A percentile compares a stretch with the other conserved stretches of the same genome.
Conservation (phyloP, 768 basidiomycete species). For the Phylloporus sp. region DNA sequence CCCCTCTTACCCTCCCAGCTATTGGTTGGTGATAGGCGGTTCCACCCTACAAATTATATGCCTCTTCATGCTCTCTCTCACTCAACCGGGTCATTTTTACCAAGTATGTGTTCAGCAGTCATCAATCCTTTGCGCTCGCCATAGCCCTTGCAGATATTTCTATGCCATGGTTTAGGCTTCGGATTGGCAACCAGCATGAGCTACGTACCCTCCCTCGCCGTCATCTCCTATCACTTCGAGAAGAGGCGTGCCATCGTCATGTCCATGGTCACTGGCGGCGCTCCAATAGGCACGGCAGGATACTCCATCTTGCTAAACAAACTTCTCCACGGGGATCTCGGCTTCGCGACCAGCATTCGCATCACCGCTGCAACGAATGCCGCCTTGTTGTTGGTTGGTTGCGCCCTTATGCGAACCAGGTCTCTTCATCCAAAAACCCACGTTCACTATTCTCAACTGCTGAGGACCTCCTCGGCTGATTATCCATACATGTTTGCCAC, state of each 20-base stretch:
- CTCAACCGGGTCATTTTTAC: slow-evolving; percentile 31
- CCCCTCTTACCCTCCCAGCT: slow-evolving; percentile 21
- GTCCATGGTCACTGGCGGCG: slow-evolving; percentile 35
- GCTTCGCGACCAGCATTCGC: slow-evolving; percentile 43
- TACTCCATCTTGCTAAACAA: slow-evolving; percentile 30
- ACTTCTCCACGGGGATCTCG: slow-evolving; percentile 10
- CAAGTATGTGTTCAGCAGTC: slow-evolving; percentile 28
- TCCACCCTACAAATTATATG: slow-evolving; percentile 38
- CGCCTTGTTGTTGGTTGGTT: slow-evolving; percentile 33
- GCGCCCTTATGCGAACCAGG: slow-evolving; percentile 36
- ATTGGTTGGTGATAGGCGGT: slow-evolving; percentile 42
- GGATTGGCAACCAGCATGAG: slow-evolving; percentile 41
- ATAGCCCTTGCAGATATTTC: slow-evolving; percentile 33
- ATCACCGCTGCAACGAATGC: slow-evolving; percentile 40
- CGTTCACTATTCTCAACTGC: slow-evolving; percentile 14
- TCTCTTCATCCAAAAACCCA: slow-evolving; percentile 24
- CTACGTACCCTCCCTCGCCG: slow-evolving; percentile 39
- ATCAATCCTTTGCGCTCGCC: slow-evolving; percentile 14
- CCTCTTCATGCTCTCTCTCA: slow-evolving; percentile 43
- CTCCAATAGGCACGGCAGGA: slow-evolving; percentile 26
- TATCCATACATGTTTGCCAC: slow-evolving; percentile 24
- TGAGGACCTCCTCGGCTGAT: slow-evolving; percentile 17
- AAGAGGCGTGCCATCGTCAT: slow-evolving; percentile 38
- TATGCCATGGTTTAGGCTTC: slow-evolving; percentile 35
- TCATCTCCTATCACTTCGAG: slow-evolving; percentile 44